Conservation (phyloP, 768 basidiomycete species). For the Mycena galopus region DNA sequence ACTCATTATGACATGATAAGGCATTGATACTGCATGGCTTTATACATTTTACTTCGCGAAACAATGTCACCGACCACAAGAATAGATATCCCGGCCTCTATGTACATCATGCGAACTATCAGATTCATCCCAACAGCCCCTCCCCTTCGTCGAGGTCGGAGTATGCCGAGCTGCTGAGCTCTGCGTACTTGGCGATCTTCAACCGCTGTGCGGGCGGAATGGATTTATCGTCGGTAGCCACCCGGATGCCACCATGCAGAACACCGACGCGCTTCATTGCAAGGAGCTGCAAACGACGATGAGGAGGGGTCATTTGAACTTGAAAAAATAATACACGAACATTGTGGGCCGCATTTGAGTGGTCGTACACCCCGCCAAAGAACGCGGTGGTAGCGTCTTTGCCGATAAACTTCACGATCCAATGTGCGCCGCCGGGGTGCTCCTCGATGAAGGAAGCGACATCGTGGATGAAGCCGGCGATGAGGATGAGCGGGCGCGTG, state of each 20-base stretch:
- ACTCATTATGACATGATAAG: no score
- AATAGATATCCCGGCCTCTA: no score
- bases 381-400: slow-evolving; percentile 94
- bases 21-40: no score
- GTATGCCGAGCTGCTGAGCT: slow-evolving; percentile 67
- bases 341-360: slow-evolving; percentile 91
- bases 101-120: no score
- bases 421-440: slow-evolving; percentile 91
- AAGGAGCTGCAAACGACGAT: slow-evolving; percentile 54
- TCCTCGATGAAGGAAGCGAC: slow-evolving; percentile 88
- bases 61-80: no score
- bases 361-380: slow-evolving; percentile 93
- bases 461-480: slow-evolving; percentile 96
- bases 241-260: slow-evolving; percentile 69
- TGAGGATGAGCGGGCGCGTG: slow-evolving; percentile 84
- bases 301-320: not conserved
- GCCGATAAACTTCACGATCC: slow-evolving; percentile 87
- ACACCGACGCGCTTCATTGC: slow-evolving; percentile 77
- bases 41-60: no score
- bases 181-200: slow-evolving; percentile 72
- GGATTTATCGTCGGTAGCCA: slow-evolving; percentile 67
- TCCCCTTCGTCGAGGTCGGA: slow-evolving; percentile 52
- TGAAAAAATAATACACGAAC: slow-evolving; percentile 51
- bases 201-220: slow-evolving; percentile 82
- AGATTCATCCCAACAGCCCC: not conserved